Base-by-base conservation (phyloP, 1,284 basidiomycete genomes). In the Phlebopus sp. region DNA sequence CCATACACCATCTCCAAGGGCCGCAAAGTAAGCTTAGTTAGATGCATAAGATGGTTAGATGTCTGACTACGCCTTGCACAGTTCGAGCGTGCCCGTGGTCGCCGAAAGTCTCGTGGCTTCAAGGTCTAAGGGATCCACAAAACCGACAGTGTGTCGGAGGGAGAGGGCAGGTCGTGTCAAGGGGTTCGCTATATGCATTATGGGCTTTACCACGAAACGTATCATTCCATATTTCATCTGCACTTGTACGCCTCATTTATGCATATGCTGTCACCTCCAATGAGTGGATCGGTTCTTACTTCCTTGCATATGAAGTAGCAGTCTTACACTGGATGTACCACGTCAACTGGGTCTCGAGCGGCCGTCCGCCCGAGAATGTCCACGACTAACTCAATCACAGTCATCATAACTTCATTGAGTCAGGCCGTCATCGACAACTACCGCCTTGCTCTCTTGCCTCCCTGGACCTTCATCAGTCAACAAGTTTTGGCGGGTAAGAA, bases 1-100 rank as follows among this genome's bases (percentile, higher is more conserved):
- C 93, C 94, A 42, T 87, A 93, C 78, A 90, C 94, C 49, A 81
- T 77, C 60, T 92, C 91, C 69, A 97, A 96, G 81, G 95, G 96
- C 60, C 90, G 95, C 82, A 98, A 98, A 69, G 84, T 86, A 59
- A 46, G 67, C 43, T 2, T 10, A 2, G 5, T 18, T 17, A 3
- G 10, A 3, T 6, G 31, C 19, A 21, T n/a, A 10, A n/a, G 14
- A 38, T 31, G 17, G 36, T 21, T 4, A 13, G 7, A 23, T 47
- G 55, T 36, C 56, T 55, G 19, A 52, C 40, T 30, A 2, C n/a
- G 30, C n/a, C 42, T 44, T 43, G 46, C 47, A 36, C 42, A 86
- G 84, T 90, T 91, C 82, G 89, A 91, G 75, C 82, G 82, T 63
- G 89, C 72, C 70, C 92, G 92, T 84, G 92, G 92, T 79, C 89